Conservation (phyloP, 1,139 yeast species). For the Geotrichum europaeum region DNA sequence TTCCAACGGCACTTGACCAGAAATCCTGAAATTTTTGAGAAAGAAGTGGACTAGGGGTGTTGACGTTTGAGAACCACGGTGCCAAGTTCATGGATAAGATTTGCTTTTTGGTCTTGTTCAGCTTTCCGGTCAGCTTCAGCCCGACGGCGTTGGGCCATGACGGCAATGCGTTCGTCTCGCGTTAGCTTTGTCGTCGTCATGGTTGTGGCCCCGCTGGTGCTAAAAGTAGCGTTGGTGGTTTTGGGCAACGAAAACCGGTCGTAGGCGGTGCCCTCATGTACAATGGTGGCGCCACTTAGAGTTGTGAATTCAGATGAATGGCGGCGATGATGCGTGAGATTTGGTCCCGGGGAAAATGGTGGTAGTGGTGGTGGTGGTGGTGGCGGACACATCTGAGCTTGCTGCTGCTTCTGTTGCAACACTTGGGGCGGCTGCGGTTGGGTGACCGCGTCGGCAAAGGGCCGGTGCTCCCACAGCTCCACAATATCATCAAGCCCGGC, state of each 20-base stretch:
- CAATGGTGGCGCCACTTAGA: constrained; percentile 10
- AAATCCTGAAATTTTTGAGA: neutral
- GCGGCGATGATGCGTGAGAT: constrained; percentile 11
- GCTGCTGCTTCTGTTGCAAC: too few relatives aligned
- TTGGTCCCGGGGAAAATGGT: neutral
- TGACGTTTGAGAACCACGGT: neutral
- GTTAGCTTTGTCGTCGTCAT: neutral
- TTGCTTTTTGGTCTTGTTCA: neutral
- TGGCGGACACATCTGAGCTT: neutral
- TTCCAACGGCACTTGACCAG: too few relatives aligned
- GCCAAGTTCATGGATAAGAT: neutral
- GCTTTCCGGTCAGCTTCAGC: neutral
- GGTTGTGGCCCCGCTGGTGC: neutral
- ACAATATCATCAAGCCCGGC: neutral
- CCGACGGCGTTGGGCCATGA: neutral
- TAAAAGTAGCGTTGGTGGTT: too few relatives aligned
- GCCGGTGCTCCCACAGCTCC: neutral
- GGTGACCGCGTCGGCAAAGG: neutral
- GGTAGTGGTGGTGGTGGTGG: neutral
- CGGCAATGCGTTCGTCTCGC: constrained; percentile 1
- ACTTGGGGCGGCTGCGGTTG: neutral
- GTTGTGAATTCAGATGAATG: constrained; percentile 11
- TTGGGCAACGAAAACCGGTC: neutral
- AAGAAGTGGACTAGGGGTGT: neutral
- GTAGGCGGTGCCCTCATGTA: constrained; percentile 2